Evolutionary conservation across 2,329 filamentous ascomycete species (phyloP), one percentile per base, ranked within the genome.

Genomic region (Rutstroemia sp.): DNA sequence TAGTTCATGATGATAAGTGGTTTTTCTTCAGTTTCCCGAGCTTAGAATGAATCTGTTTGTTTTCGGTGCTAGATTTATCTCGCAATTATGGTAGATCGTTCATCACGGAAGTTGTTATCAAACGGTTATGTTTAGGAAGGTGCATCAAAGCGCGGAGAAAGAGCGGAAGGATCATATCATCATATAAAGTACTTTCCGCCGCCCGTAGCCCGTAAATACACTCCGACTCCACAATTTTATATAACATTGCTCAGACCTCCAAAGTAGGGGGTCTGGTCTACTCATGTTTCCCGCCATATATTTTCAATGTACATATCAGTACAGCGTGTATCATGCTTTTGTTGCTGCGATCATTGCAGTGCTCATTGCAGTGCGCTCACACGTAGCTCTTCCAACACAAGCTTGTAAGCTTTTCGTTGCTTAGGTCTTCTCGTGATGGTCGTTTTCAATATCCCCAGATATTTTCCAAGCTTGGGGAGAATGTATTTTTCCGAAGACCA

Each of bases 361-460:
- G 57, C 51, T 56, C 57, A 66, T 49, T 63, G 63, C 23, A 62
- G 16, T 38, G 57, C 53, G 14, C 52, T 54, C 16, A 54, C 34
- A 17, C 73, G 72, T 80, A 86, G 87, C 56, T 81, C 76, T 67
- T 94, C 87, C 50, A 79, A 69, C 30, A 96, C 85, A 19, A 89
- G 65, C 74, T 97, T 97, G 69, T 96, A 96, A 73, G 85, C 77
- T 72, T 96, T 96, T 61, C 91, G 81, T 73, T 87, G 83, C 75
- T 96, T 96, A 45, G 76, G 73, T 67, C 76, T 78, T 50, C 80
- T 71, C 63, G 80, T 73, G 69, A 90, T 54, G n/a, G 70, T 73
- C 51, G 79, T 73, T 67, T 84, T 87, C 16, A 79, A 63, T 30
- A 73, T 74, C 1, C 89, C 90, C 55, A 96, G 74, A 48, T 76